Evolutionary conservation across 2,329 filamentous ascomycete species (phyloP), one percentile per base, ranked within the genome.

Genomic region (Mollisiaceae sp.): DNA sequence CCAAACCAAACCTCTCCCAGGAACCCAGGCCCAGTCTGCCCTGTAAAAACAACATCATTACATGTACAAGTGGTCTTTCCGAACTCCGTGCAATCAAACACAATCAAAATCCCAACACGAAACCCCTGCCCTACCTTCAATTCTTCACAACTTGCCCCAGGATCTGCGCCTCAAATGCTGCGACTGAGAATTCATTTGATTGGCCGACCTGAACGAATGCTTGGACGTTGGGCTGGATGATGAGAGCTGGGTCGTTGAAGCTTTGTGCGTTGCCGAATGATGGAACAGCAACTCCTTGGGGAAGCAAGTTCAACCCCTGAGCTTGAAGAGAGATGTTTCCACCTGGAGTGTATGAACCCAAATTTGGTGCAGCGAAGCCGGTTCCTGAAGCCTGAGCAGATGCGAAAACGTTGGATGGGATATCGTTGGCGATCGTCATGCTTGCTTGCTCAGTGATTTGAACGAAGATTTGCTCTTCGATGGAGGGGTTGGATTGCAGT

Each of bases 161-260:
- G 18, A 41, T 14, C 9, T 38, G 55, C 3, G 55, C 55, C 20
- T 27, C 32, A 11, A 38, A 4, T 12, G 55, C 55, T 20, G 41
- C 54, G n/a, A 60, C 59, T 11, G 59, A 52, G 45, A 58, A 64
- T 18, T 58, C 24, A 22, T 62, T 63, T 15, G 41, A 59, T 32
- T 65, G 60, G 38, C 47, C 32, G 32, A 20, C 11, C 27, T 61
- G 22, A 63, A 74, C 60, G 58, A 71, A 69, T 2, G 67, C 61
- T 2, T 52, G 43, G 41, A 72, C 72, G 57, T 67, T 69, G 14
- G 65, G 60, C 41, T 70, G 71, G 32, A 74, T 69, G 47, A 74
- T 74, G 11, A 69, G 58, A 2, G 66, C 66, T 1, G 66, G 66
- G 39, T 67, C 66, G 35, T 41, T 39, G 36, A 65, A 63, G 8